phyloP scores from a whole-genome alignment of 176 grass and related monocot species.

The Hordeum marinum region DNA sequence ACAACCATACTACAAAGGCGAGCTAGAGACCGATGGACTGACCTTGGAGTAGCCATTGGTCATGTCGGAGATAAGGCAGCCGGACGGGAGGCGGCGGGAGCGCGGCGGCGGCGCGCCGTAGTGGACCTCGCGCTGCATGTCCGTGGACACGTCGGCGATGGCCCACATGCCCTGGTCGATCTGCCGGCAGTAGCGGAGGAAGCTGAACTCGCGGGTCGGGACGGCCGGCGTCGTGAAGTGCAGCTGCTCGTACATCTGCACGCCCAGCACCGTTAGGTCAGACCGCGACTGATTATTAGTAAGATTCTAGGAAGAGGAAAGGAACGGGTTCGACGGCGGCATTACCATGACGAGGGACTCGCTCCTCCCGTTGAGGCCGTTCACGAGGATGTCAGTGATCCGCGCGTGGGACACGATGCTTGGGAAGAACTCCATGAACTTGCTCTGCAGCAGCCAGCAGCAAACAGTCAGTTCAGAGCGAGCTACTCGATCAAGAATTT shows the following conservation, averaged over 20 bases:
- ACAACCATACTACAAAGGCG: neutral
- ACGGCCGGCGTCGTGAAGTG: constrained; percentile 72
- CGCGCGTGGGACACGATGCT: constrained; percentile 68
- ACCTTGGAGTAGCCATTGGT: constrained; percentile 89
- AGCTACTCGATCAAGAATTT: neutral
- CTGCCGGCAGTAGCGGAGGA: constrained; percentile 94
- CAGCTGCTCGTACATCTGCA: constrained; percentile 90
- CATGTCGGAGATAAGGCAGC: constrained; percentile 83
- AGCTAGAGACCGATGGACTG: neutral
- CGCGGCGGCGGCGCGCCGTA: constrained; percentile 32
- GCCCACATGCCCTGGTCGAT: constrained; percentile 87
- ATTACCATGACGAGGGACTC: constrained; percentile 80
- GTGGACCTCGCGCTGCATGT: constrained; percentile 50
- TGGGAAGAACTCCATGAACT: constrained; percentile 87
- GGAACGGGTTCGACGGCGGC: neutral
- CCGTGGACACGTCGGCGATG: constrained; percentile 73
- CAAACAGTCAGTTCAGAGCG: neutral
- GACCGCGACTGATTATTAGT: neutral
- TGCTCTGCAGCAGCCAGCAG: constrained; percentile 38
- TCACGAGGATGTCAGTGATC: constrained; percentile 67
- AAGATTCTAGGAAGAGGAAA: neutral
- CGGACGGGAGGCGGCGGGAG: constrained; percentile 73
- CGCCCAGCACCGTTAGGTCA: neutral
- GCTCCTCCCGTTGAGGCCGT: constrained; percentile 52
- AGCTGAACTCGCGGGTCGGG: constrained; percentile 70